Base-by-base conservation (phyloP, 2,329 filamentous ascomycete genomes). In the Paracorniculantispora psalliotae region DNA sequence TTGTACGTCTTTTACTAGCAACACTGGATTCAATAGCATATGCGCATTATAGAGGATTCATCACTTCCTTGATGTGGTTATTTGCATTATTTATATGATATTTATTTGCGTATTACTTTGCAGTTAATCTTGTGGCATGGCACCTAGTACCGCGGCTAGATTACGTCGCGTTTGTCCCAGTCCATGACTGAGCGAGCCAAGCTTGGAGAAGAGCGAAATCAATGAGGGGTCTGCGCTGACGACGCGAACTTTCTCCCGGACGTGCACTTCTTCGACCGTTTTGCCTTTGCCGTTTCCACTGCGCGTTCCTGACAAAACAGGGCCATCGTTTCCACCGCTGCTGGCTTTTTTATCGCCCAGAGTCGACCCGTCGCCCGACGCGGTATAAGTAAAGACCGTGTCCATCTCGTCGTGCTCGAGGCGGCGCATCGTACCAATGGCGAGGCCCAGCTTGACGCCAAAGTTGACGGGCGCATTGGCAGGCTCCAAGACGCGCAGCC, bases 151-250 rank as follows among this genome's bases (percentile, higher is more conserved):
- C 15, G 89, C 85, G 25, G 84, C 83, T 63, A 97, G 73, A 13
- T 92, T 92, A 58, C 83, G 79, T 65, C 89, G 81, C 63, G 88
- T 87, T 62, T 90, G 78, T 59, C 80, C 78, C 21, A 96, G 79
- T 62, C 87, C 87, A 66, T 92, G 84, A 63, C 89, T 87, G 59
- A 97, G 75, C 4, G 90, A 91, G 30, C 82, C 85, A 65, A 97
- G 77, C 74, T 97, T 97, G 5, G 91, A 88, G 71, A 90, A 88
- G 35, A 94, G 79, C 37, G 90, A 88, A 71, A 97, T 86, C 63
- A 97, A 71, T 66, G 86, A 92, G 1, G 93, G 93, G 71, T 97
- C 92, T 58, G 92, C 90, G 67, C 86, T 93, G 72, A 96, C 92
- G 2, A 97, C 88, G 43, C 89, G 82, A 4, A 96, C 84, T 76